Evolutionary conservation across 2,329 filamentous ascomycete genomes (phyloP).

Genomic region (Lasiodiplodia theobromae): DNA sequence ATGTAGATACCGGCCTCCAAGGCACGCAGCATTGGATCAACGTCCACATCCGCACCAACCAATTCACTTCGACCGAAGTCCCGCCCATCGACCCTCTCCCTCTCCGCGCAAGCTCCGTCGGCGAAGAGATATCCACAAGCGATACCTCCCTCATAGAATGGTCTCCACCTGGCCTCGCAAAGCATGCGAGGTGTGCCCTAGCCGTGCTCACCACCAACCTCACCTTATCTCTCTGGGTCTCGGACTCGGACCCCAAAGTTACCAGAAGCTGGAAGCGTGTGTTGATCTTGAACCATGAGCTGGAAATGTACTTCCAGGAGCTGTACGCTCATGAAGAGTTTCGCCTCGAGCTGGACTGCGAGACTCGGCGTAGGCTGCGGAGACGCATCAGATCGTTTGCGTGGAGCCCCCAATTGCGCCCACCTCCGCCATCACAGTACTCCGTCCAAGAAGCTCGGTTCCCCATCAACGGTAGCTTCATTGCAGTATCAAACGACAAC

Average conservation of each 20-base stretch:
- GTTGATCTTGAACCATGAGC: constrained; percentile 59
- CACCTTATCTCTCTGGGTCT: constrained; percentile 63
- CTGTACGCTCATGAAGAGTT: constrained; percentile 33
- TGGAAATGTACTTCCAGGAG: constrained; percentile 49
- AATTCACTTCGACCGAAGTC: constrained; percentile 60
- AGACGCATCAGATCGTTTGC: constrained; percentile 51
- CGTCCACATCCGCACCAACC: constrained; percentile 55
- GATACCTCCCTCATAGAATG: constrained; percentile 59
- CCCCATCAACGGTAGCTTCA: constrained; percentile 32
- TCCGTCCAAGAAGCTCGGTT: constrained; percentile 37
- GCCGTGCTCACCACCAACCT: constrained; percentile 65
- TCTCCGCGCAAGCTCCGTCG: constrained; percentile 60
- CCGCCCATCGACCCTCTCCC: constrained; percentile 54
- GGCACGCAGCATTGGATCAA: constrained; percentile 41
- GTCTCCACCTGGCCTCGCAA: constrained; percentile 64
- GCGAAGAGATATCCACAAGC: constrained; percentile 64
- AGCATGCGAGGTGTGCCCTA: constrained; percentile 61
- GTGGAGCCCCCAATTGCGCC: constrained; percentile 47
- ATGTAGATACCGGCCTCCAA: constrained; percentile 40
- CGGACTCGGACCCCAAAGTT: constrained; percentile 50
- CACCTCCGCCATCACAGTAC: constrained; percentile 29
- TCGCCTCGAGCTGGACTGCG: constrained; percentile 32
- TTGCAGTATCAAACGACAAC: constrained; percentile 52
- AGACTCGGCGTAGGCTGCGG: constrained; percentile 47
- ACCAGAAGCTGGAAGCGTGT: constrained; percentile 59